A percentile compares a stretch with the other conserved stretches of the same genome.
Conservation (phyloP, 768 basidiomycete species). For the Pleurotus platypus region DNA sequence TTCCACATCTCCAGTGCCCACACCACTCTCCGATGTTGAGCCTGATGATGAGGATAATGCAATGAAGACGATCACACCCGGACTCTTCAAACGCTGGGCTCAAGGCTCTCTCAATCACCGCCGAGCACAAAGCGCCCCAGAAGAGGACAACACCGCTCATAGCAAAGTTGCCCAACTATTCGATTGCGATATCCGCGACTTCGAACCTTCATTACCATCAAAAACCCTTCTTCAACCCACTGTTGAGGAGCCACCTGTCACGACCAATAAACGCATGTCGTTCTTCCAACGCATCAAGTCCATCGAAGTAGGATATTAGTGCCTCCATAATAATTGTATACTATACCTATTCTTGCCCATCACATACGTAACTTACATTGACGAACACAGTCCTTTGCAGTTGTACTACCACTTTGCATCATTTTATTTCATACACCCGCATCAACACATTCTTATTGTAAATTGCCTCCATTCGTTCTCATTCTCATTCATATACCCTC, state of each 20-base stretch:
- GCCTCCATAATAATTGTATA: neutral
- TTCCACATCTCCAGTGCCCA: conserved; percentile 33
- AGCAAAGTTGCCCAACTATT: neutral
- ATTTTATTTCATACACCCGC: neutral
- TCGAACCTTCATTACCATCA: neutral
- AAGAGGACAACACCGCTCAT: conserved; percentile 24
- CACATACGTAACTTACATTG: neutral
- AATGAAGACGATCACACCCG: conserved; percentile 22
- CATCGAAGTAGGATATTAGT: conserved; percentile 3
- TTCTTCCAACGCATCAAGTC: conserved; percentile 31
- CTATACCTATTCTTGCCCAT: neutral
- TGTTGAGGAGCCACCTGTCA: conserved; percentile 7
- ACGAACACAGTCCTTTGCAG: neutral
- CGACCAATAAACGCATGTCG: conserved; percentile 27
- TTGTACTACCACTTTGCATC: conserved; percentile 8
- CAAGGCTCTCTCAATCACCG: conserved; percentile 41
- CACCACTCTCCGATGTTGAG: conserved; percentile 7
- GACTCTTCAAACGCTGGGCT: conserved; percentile 46
- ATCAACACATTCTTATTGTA: conserved; percentile 2
- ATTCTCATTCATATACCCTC: too few species aligned
- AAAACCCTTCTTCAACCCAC: neutral
- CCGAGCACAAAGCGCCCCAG: conserved; percentile 50
- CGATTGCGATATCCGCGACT: neutral
- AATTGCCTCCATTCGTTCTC: neutral
- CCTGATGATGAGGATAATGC: conserved; percentile 11